A percentile compares a stretch with the other conserved stretches of the same genome.
Evolutionary conservation across 2,329 filamentous ascomycete species (phyloP).

Genomic region (Colletotrichum sp.): DNA sequence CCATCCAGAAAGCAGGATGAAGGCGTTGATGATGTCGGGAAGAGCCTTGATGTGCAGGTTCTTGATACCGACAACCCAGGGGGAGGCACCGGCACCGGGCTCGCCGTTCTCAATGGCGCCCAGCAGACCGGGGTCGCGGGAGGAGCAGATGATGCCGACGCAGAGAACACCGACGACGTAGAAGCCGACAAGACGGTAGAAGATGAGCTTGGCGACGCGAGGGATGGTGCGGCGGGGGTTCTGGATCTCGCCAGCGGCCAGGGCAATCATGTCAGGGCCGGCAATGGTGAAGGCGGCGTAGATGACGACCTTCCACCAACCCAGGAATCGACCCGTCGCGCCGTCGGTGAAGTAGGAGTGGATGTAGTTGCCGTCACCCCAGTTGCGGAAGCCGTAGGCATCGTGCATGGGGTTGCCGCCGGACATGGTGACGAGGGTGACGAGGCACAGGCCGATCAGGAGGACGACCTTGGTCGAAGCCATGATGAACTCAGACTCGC

Average conservation of each 20-base stretch:
- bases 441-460: slow-evolving; percentile 61
- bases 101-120: slow-evolving; percentile 58
- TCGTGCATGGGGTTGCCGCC: slow-evolving; percentile 69
- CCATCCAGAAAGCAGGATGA: slow-evolving; percentile 29
- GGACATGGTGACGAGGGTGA: slow-evolving; percentile 72
- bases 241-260: slow-evolving; percentile 62
- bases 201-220: slow-evolving; percentile 73
- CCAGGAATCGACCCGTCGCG: slow-evolving; percentile 64
- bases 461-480: slow-evolving; percentile 57
- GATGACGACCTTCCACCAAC: slow-evolving; percentile 61
- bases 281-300: slow-evolving; percentile 72
- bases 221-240: slow-evolving; percentile 71
- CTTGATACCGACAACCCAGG: slow-evolving; percentile 59
- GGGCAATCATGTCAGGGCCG: slow-evolving; percentile 69
- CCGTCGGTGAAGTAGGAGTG: slow-evolving; percentile 44
- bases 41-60: slow-evolving; percentile 55
- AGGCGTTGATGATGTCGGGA: slow-evolving; percentile 63
- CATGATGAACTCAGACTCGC: slow-evolving; percentile 57
- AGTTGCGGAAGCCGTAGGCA: slow-evolving; percentile 68
- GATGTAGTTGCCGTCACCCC: slow-evolving; percentile 40
- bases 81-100: slow-evolving; percentile 55
- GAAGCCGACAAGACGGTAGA: slow-evolving; percentile 74
- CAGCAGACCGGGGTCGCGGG: slow-evolving; percentile 58
- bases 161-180: slow-evolving; percentile 71
- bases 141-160: slow-evolving; percentile 63